phyloP scores from a whole-genome alignment of 805 yeast species.

The Saccharomycopsis javanensis region DNA sequence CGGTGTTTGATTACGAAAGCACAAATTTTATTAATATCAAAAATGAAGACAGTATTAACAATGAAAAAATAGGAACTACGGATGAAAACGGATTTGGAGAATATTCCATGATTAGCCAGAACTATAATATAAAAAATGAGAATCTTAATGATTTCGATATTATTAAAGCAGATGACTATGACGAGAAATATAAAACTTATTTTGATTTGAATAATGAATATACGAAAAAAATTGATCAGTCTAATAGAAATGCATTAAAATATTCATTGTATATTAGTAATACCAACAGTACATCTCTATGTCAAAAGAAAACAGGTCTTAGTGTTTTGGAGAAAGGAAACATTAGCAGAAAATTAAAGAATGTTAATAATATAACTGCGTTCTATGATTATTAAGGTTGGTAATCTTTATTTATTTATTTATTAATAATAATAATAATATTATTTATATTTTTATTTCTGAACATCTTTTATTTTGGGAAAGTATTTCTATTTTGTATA shows the following conservation, averaged over 20 bases:
- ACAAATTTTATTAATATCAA: background rate
- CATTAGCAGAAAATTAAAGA: background rate
- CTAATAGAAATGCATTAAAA: background rate
- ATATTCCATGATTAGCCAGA: background rate
- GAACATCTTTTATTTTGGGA: too few relatives aligned
- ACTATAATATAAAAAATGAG: background rate
- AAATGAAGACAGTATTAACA: background rate
- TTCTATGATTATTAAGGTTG: background rate
- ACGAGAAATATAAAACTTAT: background rate
- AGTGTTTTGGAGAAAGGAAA: background rate
- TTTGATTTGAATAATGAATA: background rate
- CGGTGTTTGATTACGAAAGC: background rate
- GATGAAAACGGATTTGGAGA: background rate
- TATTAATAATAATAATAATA: background rate
- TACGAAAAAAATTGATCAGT: background rate
- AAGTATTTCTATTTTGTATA: too few relatives aligned
- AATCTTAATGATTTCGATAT: background rate
- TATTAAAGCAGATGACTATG: background rate
- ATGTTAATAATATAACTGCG: background rate
- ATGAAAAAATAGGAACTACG: background rate
- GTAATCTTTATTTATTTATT: background rate
- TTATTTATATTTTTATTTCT: background rate
- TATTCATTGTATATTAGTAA: background rate
- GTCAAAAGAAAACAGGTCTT: background rate
- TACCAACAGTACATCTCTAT: background rate